Base-by-base conservation (phyloP, 805 yeast genomes). In the Lipomyces orientalis region DNA sequence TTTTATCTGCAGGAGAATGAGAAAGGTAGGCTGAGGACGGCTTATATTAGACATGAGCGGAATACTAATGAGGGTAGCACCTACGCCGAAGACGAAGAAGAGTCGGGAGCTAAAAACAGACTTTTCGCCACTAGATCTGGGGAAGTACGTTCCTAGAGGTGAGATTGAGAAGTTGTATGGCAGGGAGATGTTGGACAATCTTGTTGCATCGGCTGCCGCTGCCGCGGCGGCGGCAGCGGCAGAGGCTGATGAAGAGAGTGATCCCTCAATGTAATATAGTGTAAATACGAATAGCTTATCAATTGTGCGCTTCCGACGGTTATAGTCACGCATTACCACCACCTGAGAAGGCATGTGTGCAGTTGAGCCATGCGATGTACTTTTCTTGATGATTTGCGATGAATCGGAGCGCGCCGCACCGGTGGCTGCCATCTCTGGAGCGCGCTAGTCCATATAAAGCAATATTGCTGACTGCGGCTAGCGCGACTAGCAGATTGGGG, bases 1-100 rank as follows among this genome's bases (percentile, higher is more conserved):
- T 95, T 95, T 78, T 95, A 95, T 76, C 85, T 93, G 8, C 88
- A 86, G 75, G 96, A 93, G 75, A 95, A 95, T 78, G 88, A 86
- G 35, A 85, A 87, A 57, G 72, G 72, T 69, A 49, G 7, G 64
- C 31, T 14, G 19, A 16, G 14, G 33, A 19, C 12, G 22, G 14
- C 16, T 43, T 39, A 4, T 19, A 34, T 51, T 54, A 5, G 2
- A 9, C 14, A 25, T 61, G 9, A 14, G 43, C 9, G 43, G 5
- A 6, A 33, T 49, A 43, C 39, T 34, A 52, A 52, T 9, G 16
- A 22, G 16, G 55, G 22, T 49, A 70, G 97, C 98, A 0, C 99
- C 98, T 0, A 83, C 79, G 33, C 93, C 97, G 2, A 86, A 90
- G 73, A 81, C 84, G 29, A 93, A 93, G 76, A 88, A 88, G 77